A percentile compares a stretch with the other conserved stretches of the same genome.
Evolutionary conservation across 176 grass and related monocot genomes (phyloP).

Genomic region (Avena insularis): DNA sequence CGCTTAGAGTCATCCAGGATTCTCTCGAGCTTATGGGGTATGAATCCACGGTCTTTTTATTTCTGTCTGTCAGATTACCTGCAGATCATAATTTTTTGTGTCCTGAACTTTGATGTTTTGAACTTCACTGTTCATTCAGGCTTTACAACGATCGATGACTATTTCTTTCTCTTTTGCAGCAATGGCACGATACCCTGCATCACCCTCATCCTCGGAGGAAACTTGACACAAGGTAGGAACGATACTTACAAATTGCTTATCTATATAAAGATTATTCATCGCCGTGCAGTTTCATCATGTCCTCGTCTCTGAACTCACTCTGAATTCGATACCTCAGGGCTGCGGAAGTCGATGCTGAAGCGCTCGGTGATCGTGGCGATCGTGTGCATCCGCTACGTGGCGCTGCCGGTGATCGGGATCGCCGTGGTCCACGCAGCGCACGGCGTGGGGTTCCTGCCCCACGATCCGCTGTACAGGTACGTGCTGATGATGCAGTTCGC

Average conservation of each 20-base stretch:
- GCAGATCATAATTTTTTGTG: background rate
- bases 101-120: background rate
- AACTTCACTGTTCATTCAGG: background rate
- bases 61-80: background rate
- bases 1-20: slow-evolving; percentile 66
- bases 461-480: slow-evolving; percentile 80
- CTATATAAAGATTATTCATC: background rate
- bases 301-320: background rate
- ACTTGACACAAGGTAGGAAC: slow-evolving; percentile 66
- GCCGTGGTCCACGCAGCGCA: slow-evolving; percentile 61
- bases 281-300: background rate
- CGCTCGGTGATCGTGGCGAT: slow-evolving; percentile 53
- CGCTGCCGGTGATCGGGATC: slow-evolving; percentile 72
- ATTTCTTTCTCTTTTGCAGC: slow-evolving; percentile 39
- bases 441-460: slow-evolving; percentile 65
- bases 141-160: background rate
- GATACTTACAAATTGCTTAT: background rate
- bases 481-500: slow-evolving; percentile 91
- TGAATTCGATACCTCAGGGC: slow-evolving; percentile 42
- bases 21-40: slow-evolving; percentile 78
- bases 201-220: slow-evolving; percentile 91
- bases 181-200: slow-evolving; percentile 82
- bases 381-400: slow-evolving; percentile 67
- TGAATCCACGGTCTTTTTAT: background rate
- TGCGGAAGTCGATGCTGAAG: slow-evolving; percentile 66